These are phyloP conservation scores for Amanita subjunquillea DNA, from an alignment of 768 basidiomycete species.

Conservation along the genomic window DNA sequence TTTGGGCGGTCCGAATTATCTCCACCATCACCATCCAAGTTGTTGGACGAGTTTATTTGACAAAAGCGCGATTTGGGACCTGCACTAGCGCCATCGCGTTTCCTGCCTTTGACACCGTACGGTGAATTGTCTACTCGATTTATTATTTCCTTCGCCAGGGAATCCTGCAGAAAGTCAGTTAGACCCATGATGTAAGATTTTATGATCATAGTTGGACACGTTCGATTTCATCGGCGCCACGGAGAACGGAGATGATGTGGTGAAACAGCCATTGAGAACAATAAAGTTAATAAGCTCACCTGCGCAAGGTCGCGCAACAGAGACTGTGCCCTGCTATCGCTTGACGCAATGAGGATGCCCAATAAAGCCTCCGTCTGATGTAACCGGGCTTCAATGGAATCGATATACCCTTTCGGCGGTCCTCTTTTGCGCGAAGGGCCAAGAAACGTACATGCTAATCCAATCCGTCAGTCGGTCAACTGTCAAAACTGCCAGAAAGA, in stretches of 20 bases:
- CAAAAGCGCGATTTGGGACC: constrained; percentile 10
- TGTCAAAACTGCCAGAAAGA: not conserved
- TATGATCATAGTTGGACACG: not conserved
- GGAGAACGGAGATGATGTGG: not conserved
- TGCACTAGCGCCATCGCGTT: constrained; percentile 18
- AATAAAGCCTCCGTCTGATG: constrained; percentile 88
- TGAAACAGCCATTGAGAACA: not conserved
- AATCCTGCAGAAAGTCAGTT: constrained; percentile 37
- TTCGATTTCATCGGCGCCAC: not conserved
- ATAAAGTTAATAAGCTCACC: constrained; percentile 21
- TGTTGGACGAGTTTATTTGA: constrained; percentile 6
- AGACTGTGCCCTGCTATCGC: constrained; percentile 27
- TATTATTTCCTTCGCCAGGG: constrained; percentile 72
- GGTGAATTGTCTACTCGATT: constrained; percentile 72
- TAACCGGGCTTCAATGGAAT: constrained; percentile 83
- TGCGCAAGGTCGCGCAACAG: constrained; percentile 41
- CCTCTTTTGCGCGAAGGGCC: constrained; percentile 78
- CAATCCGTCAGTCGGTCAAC: not conserved
- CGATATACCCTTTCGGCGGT: constrained; percentile 90
- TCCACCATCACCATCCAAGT: constrained; percentile 1
- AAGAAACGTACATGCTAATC: constrained; percentile 63
- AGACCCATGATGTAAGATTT: not conserved
- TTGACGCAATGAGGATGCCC: constrained; percentile 63
- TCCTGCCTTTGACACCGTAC: constrained; percentile 69
- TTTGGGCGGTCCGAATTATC: constrained; percentile 13